Base-by-base conservation (phyloP, 352 stramenopile species). In the Globisporangium viniferum region DNA sequence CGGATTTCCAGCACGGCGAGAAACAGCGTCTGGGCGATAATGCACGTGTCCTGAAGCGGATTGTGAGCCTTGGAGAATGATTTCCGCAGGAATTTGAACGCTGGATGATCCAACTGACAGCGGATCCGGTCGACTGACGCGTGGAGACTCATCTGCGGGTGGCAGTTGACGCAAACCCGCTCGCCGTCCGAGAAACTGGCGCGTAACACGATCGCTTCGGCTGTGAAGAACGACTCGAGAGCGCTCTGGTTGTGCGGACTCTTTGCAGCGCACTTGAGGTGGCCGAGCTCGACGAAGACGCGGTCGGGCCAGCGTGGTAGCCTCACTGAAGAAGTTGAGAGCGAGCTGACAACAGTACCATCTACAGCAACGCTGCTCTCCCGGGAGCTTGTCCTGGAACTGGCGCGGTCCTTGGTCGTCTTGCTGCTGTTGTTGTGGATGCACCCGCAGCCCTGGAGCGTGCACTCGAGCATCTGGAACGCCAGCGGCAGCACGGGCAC, bases 391-490 rank as follows among this genome's bases (percentile, higher is more conserved):
- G 53, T 27, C n/a, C 35, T 46, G 3, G 58, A n/a, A 20, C 48
- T 20, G 1, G 22, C 4, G 5, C 2, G 5, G 6, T 31, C 20
- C 20, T 27, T 56, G 14, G 8, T 54, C 24, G 20, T 5, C 1
- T n/a, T 72, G 15, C 49, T 36, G 18, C 59, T 73, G 2, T 39
- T n/a, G 14, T 62, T 59, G 33, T 73, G 61, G 53, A 81, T 66
- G 41, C 83, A 91, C 2, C 71, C 76, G 49, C 83, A 91, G 64
- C 82, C 78, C 58, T 84, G 75, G 22, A 91, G 73, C 41, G 77
- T 79, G 33, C 83, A 91, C 62, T 91, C 81, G 12, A 90, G 83
- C 78, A 91, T 89, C 56, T 91, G 83, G 57, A 90, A 89, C 14
- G 81, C 81, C 0, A 91, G 63, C 0, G 83, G 83, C 24, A 91